phyloP scores from a whole-genome alignment of 805 yeast species.

The Pichia cabralensis region DNA sequence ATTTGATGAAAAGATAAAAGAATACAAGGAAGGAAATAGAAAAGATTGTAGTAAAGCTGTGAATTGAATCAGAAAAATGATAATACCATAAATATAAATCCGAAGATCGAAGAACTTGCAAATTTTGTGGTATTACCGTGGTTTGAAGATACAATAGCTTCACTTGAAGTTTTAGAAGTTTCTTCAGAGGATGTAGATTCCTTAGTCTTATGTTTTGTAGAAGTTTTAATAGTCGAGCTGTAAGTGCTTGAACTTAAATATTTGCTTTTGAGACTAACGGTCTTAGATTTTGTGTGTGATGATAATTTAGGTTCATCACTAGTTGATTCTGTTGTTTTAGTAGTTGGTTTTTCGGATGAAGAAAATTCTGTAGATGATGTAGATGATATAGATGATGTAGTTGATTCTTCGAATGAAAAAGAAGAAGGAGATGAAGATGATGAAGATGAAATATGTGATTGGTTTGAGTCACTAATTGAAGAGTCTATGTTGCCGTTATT shows the following conservation, averaged over 20 bases:
- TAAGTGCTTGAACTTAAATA: conserved; percentile 1
- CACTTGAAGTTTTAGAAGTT: background rate
- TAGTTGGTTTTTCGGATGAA: background rate
- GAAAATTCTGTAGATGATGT: background rate
- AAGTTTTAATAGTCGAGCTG: background rate
- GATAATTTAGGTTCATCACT: background rate
- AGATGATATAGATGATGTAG: conserved; percentile 9
- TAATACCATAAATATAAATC: no score
- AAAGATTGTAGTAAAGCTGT: no score
- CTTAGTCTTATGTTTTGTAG: background rate
- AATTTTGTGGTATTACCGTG: no score
- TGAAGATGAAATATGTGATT: conserved; percentile 9
- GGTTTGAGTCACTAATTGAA: background rate
- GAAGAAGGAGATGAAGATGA: conserved; percentile 12
- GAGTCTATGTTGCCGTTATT: conserved; percentile 14
- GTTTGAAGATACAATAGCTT: no score
- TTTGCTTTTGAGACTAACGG: conserved; percentile 1
- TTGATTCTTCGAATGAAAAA: conserved; percentile 10
- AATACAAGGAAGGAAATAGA: no score
- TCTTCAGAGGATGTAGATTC: background rate
- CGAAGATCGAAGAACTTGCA: no score
- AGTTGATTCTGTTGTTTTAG: no score
- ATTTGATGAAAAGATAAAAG: no score
- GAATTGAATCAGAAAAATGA: no score
- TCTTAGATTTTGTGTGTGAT: background rate